Evolutionary conservation across 306 rosid genomes (phyloP).

Genomic region (Corylus americana): DNA sequence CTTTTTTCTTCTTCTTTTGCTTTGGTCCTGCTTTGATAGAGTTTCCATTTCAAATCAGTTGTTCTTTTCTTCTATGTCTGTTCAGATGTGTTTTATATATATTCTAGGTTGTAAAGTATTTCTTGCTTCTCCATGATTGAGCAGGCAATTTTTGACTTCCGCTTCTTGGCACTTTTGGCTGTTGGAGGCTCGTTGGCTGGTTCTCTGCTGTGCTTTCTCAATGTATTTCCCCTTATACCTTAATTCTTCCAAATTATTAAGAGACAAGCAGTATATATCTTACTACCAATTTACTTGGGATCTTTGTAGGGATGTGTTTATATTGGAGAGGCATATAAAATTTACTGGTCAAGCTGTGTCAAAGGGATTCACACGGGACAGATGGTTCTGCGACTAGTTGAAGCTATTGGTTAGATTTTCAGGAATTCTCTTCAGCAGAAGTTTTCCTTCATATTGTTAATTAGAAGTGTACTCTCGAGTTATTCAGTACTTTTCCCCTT

Average conservation of each 20-base stretch:
- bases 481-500: not conserved
- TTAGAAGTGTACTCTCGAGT: not conserved
- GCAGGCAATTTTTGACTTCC: conserved; percentile 91
- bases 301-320: conserved; percentile 80
- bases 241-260: not conserved
- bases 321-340: conserved; percentile 78
- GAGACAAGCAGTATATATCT: conserved; percentile 12
- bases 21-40: not conserved
- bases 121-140: conserved; percentile 25
- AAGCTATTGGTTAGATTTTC: conserved; percentile 79
- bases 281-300: conserved; percentile 7
- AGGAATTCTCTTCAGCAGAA: conserved; percentile 4
- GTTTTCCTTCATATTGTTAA: not conserved
- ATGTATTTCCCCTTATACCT: conserved; percentile 51
- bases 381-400: conserved; percentile 89
- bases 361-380: conserved; percentile 86
- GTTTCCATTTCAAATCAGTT: not conserved
- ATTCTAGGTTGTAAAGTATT: conserved; percentile 15
- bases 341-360: conserved; percentile 89
- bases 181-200: conserved; percentile 96
- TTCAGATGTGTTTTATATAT: not conserved
- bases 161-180: conserved; percentile 93
- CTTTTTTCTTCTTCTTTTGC: not conserved
- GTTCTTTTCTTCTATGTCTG: not conserved
- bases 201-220: conserved; percentile 91